Conservation (phyloP, 2,329 filamentous ascomycete genomes). For the Neocatenulostroma microsporum region DNA sequence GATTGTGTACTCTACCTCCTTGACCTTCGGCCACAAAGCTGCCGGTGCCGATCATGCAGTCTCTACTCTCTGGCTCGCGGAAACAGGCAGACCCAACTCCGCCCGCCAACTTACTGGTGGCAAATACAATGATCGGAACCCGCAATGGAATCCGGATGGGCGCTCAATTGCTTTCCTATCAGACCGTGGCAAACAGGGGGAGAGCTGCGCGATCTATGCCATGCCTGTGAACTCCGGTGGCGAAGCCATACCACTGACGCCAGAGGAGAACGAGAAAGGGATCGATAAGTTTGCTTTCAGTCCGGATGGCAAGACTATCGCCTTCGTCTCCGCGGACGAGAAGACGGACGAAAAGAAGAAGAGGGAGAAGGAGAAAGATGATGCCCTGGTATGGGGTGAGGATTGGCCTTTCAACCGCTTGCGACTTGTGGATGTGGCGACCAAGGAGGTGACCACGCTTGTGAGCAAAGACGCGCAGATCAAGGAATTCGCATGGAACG, state of each 20-base stretch:
- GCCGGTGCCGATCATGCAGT: conserved; percentile 14
- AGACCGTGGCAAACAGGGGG: conserved; percentile 25
- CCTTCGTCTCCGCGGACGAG: conserved; percentile 28
- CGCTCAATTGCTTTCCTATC: conserved; percentile 29
- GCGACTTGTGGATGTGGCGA: conserved; percentile 26
- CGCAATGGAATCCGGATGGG: conserved; percentile 24
- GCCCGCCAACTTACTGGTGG: conserved; percentile 23
- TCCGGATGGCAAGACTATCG: conserved; percentile 30
- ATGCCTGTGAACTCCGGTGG: conserved; percentile 15
- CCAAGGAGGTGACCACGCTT: conserved; percentile 18
- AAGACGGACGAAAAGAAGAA: conserved; percentile 27
- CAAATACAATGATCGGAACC: conserved; percentile 18
- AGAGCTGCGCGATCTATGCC: conserved; percentile 27
- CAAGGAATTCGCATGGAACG: conserved; percentile 24
- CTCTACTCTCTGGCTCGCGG: conserved; percentile 24
- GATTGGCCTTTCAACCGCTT: conserved; percentile 30
- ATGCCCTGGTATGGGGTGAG: conserved; percentile 32
- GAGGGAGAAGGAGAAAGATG: conserved; percentile 28
- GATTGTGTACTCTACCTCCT: conserved; percentile 21
- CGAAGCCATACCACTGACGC: conserved; percentile 24
- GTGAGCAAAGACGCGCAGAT: conserved; percentile 20
- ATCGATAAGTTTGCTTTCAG: conserved; percentile 25
- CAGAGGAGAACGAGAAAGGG: conserved; percentile 17
- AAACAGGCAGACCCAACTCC: conserved; percentile 18
- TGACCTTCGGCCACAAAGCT: conserved; percentile 13